A percentile compares a stretch with the other conserved stretches of the same genome.
phyloP scores from a whole-genome alignment of 352 stramenopile genomes.

The Phytophthora podocarpi region DNA sequence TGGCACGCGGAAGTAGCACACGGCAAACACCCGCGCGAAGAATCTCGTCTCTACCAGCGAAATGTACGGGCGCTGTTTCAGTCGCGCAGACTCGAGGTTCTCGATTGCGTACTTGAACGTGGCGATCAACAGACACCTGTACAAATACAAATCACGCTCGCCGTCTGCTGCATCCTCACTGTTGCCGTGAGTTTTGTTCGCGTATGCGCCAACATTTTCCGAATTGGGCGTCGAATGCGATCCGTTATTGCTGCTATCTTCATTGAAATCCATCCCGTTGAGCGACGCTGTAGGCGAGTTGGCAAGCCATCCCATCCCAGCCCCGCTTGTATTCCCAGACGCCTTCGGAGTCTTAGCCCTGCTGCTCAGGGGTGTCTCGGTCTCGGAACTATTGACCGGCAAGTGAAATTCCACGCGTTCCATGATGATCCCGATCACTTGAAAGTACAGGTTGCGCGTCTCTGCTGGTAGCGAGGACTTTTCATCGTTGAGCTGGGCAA shows the following conservation, averaged over 20 bases:
- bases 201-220: constrained; percentile 19
- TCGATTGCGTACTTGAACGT: constrained; percentile 77
- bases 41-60: constrained; percentile 64
- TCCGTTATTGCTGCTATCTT: constrained; percentile 2
- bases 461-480: constrained; percentile 29
- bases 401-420: constrained; percentile 75
- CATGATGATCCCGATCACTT: constrained; percentile 64
- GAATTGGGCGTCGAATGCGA: constrained; percentile 19
- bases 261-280: constrained; percentile 29
- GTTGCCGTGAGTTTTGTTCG: constrained; percentile 13
- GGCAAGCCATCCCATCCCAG: constrained; percentile 31
- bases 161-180: constrained; percentile 43
- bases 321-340: constrained; percentile 12
- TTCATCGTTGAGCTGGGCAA: constrained; percentile 66
- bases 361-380: background rate
- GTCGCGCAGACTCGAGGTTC: constrained; percentile 54
- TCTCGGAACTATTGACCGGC: constrained; percentile 13
- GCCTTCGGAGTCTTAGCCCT: constrained; percentile 18
- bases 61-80: constrained; percentile 55
- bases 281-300: constrained; percentile 36
- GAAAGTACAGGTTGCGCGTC: constrained; percentile 65
- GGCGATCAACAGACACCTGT: constrained; percentile 72
- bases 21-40: constrained; percentile 67
- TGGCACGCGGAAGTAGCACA: constrained; percentile 73
- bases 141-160: constrained; percentile 63